Evolutionary conservation across 139 green algal species (phyloP).

Genomic region (Coelastrella sp.): DNA sequence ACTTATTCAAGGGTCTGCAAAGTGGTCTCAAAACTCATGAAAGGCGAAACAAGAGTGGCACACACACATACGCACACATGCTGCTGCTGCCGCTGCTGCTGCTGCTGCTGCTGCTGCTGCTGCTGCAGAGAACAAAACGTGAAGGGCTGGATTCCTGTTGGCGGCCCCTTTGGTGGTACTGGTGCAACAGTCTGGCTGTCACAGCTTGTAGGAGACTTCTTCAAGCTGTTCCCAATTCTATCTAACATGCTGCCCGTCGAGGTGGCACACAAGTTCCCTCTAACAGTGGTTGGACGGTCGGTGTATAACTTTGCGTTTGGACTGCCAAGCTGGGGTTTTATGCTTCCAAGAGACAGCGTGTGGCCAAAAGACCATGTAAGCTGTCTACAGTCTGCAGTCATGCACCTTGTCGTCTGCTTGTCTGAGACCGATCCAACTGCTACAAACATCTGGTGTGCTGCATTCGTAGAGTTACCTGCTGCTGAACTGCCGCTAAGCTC

Average conservation of each 20-base stretch:
- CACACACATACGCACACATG: background rate
- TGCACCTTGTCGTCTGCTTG: background rate
- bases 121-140: slow-evolving; percentile 20
- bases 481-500: no score
- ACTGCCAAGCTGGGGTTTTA: slow-evolving; percentile 21
- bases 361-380: slow-evolving; percentile 16
- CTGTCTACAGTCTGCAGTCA: background rate
- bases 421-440: background rate
- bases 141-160: background rate
- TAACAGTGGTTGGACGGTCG: background rate
- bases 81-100: background rate
- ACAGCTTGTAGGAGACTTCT: slow-evolving; percentile 21
- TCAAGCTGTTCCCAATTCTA: background rate
- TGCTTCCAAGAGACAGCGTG: background rate
- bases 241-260: slow-evolving; percentile 12
- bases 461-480: no score
- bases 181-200: slow-evolving; percentile 9
- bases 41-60: no score
- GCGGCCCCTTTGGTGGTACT: slow-evolving; percentile 28
- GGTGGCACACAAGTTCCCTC: background rate
- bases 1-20: background rate
- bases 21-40: no score
- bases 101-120: background rate
- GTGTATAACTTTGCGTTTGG: slow-evolving; percentile 25
- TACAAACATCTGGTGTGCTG: no score